These are phyloP conservation scores for Hibiscus syriacus DNA, from an alignment of 345 rosid genomes.

Conservation along the genomic window DNA sequence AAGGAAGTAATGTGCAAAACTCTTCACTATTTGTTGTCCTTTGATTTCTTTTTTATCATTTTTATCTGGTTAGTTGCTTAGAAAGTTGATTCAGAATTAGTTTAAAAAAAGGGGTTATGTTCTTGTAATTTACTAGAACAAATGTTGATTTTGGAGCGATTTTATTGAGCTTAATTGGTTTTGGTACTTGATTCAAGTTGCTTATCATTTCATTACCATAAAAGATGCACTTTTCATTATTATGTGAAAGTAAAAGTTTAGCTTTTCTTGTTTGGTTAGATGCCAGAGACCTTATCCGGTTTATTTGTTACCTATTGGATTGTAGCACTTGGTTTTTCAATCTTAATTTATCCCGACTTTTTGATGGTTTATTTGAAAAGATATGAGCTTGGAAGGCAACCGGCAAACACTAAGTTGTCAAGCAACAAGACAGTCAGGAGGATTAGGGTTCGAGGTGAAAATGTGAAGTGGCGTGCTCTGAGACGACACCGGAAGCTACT, in stretches of 20 bases:
- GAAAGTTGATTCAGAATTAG: neutral
- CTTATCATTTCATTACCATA: neutral
- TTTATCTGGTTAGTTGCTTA: neutral
- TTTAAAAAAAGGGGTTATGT: neutral
- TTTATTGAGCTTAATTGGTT: neutral
- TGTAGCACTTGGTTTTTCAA: neutral
- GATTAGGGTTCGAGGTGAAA: constrained; percentile 75
- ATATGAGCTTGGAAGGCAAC: constrained; percentile 87
- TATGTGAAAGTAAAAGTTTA: neutral
- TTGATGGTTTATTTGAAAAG: constrained; percentile 18
- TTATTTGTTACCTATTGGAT: neutral
- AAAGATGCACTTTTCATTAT: neutral
- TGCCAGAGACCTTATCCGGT: neutral
- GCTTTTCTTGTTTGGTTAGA: neutral
- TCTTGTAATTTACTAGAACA: neutral
- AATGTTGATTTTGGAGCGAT: neutral
- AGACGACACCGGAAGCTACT: constrained; percentile 77
- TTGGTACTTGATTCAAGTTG: neutral
- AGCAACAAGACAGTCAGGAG: constrained; percentile 88
- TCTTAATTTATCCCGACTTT: neutral
- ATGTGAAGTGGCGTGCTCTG: constrained; percentile 82
- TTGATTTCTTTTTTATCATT: neutral
- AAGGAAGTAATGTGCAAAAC: too few relatives aligned
- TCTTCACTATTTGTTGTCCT: neutral
- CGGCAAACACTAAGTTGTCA: constrained; percentile 75